phyloP scores from a whole-genome alignment of 805 yeast genomes.

The Ogataea corticis region DNA sequence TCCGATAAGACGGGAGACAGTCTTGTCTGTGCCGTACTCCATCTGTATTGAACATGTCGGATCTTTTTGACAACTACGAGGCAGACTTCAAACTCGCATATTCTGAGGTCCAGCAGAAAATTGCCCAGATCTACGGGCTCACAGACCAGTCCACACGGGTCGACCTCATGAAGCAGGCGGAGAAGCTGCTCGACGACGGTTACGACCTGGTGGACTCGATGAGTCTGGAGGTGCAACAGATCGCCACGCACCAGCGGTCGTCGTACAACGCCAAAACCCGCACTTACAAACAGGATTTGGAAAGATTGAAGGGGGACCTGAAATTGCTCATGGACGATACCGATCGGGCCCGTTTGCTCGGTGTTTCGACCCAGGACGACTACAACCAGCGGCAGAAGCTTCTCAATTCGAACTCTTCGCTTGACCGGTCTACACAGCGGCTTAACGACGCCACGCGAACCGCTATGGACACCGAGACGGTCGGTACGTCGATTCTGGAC shows the following conservation, averaged over 20 bases:
- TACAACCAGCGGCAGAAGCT: constrained; percentile 80
- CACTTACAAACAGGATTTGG: constrained; percentile 61
- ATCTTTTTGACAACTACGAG: constrained; percentile 63
- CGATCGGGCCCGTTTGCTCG: constrained; percentile 74
- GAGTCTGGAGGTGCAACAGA: constrained; percentile 79
- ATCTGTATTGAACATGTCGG: constrained; percentile 45
- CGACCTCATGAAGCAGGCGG: constrained; percentile 57
- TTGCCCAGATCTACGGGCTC: constrained; percentile 52
- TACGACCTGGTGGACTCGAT: constrained; percentile 82
- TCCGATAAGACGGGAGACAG: neutral
- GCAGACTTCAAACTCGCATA: constrained; percentile 69
- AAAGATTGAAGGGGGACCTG: constrained; percentile 54
- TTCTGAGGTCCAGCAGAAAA: constrained; percentile 67
- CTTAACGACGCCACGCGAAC: constrained; percentile 84
- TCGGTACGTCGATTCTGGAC: constrained; percentile 87
- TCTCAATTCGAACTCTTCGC: constrained; percentile 71
- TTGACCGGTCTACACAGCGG: constrained; percentile 81
- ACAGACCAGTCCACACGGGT: constrained; percentile 50
- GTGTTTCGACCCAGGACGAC: constrained; percentile 43
- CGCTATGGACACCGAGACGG: constrained; percentile 87
- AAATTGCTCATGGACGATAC: constrained; percentile 64
- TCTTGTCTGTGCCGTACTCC: too few relatives aligned
- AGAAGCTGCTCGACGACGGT: constrained; percentile 74
- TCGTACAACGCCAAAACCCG: constrained; percentile 74
- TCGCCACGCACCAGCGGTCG: constrained; percentile 75